A percentile compares a stretch with the other conserved stretches of the same genome.
Evolutionary conservation across 768 basidiomycete genomes (phyloP).

Genomic region (Rhodotorula graminis): DNA sequence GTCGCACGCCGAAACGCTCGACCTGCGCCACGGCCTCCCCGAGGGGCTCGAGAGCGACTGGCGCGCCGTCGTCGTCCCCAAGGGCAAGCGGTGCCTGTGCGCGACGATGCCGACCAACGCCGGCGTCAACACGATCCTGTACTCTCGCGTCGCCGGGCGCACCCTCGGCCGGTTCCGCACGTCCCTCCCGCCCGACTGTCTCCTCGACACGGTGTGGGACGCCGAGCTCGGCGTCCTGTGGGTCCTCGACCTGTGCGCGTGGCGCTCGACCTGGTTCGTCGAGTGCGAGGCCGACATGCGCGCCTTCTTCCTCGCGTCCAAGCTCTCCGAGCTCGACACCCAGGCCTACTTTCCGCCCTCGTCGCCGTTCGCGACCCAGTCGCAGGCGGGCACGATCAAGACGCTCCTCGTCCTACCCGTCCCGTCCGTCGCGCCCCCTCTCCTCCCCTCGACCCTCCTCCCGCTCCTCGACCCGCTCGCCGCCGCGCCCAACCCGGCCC

Average conservation of each 20-base stretch:
- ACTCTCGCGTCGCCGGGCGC: constrained; percentile 28
- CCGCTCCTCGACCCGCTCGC: neutral
- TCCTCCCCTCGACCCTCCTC: neutral
- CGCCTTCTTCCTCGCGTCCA: constrained; percentile 34
- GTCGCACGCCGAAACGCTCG: constrained; percentile 27
- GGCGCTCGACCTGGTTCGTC: constrained; percentile 21
- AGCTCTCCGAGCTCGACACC: constrained; percentile 28
- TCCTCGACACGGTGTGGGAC: constrained; percentile 34
- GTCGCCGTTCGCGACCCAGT: neutral
- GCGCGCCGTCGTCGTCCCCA: constrained; percentile 23
- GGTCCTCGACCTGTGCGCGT: constrained; percentile 33
- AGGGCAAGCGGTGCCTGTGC: constrained; percentile 34
- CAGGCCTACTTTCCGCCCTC: constrained; percentile 8
- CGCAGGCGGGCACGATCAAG: neutral
- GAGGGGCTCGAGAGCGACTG: constrained; percentile 18
- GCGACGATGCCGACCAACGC: constrained; percentile 22
- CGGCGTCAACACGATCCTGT: constrained; percentile 28
- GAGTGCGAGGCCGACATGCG: constrained; percentile 23
- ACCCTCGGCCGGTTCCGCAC: constrained; percentile 19
- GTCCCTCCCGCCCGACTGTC: constrained; percentile 7
- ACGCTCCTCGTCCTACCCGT: constrained; percentile 19
- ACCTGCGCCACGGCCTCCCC: constrained; percentile 17
- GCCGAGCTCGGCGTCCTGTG: constrained; percentile 6
- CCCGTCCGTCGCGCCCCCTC: neutral
- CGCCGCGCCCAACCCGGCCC: neutral